Conservation (phyloP, 768 basidiomycete genomes). For the Flagelloscypha sp. region DNA sequence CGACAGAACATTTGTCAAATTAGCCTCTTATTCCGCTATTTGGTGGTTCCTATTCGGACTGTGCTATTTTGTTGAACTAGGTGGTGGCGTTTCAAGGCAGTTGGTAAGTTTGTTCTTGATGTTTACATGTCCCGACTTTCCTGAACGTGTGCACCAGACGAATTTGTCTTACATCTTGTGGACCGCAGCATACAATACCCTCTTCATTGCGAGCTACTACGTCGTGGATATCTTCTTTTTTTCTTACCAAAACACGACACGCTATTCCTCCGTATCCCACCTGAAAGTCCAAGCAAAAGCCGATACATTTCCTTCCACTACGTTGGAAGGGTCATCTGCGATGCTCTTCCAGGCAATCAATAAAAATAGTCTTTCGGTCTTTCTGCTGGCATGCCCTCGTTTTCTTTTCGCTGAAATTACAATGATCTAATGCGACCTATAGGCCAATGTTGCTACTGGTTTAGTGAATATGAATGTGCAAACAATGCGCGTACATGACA, state of each 20-base stretch:
- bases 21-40: conserved; percentile 65
- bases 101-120: conserved; percentile 26
- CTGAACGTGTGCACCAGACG: conserved; percentile 45
- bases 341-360: conserved; percentile 75
- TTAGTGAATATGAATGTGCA: conserved; percentile 67
- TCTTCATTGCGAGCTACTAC: conserved; percentile 77
- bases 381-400: conserved; percentile 60
- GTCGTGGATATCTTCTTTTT: conserved; percentile 67
- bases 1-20: conserved; percentile 69
- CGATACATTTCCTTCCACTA: conserved; percentile 5
- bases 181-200: conserved; percentile 82
- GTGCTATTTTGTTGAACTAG: too few relatives aligned
- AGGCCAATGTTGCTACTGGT: conserved; percentile 89
- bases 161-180: conserved; percentile 87
- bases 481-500: conserved; percentile 71
- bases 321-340: conserved; percentile 24
- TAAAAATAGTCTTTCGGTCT: conserved; percentile 67
- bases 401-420: background rate
- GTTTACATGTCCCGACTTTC: background rate
- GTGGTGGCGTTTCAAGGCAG: conserved; percentile 35
- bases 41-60: conserved; percentile 68
- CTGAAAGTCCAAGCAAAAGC: conserved; percentile 21
- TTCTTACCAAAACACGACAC: conserved; percentile 29
- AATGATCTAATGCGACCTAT: background rate
- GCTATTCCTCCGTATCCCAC: conserved; percentile 26